phyloP scores from a whole-genome alignment of 768 basidiomycete species.

The Rhodotorula diobovata region DNA sequence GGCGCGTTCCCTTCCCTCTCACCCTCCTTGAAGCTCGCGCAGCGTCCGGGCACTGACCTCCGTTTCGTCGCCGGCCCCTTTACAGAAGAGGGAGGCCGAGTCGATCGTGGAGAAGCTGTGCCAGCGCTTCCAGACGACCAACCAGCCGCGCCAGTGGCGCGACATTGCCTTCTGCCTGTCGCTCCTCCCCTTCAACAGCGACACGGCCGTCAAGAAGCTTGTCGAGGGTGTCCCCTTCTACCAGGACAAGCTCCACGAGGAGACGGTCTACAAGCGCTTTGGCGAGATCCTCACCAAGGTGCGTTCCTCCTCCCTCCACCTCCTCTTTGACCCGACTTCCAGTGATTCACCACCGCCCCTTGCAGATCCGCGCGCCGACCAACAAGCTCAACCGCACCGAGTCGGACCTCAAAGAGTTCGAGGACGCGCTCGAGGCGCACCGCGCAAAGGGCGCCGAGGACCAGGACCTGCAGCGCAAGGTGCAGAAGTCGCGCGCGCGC shows the following conservation, averaged over 20 bases:
- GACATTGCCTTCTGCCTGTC: slow-evolving; percentile 96
- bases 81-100: slow-evolving; percentile 94
- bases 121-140: slow-evolving; percentile 82
- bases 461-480: slow-evolving; percentile 54
- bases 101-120: slow-evolving; percentile 96
- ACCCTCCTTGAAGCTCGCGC: background rate
- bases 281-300: slow-evolving; percentile 88
- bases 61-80: background rate
- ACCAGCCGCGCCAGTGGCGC: slow-evolving; percentile 90
- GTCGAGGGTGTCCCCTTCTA: slow-evolving; percentile 87
- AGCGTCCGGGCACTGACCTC: background rate
- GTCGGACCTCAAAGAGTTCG: slow-evolving; percentile 89
- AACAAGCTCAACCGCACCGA: slow-evolving; percentile 94
- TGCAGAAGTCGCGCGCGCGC: slow-evolving; percentile 26
- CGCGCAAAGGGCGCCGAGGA: slow-evolving; percentile 84
- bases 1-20: slow-evolving; percentile 50
- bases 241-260: slow-evolving; percentile 91
- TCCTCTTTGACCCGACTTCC: background rate
- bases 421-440: slow-evolving; percentile 76
- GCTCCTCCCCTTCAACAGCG: slow-evolving; percentile 91
- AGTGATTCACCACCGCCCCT: too few species aligned
- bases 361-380: slow-evolving; percentile 56
- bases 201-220: slow-evolving; percentile 90
- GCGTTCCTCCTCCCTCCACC: slow-evolving; percentile 17
- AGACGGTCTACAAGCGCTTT: slow-evolving; percentile 72